Base-by-base conservation (phyloP, 768 basidiomycete species). In the Lactarius tabidus region DNA sequence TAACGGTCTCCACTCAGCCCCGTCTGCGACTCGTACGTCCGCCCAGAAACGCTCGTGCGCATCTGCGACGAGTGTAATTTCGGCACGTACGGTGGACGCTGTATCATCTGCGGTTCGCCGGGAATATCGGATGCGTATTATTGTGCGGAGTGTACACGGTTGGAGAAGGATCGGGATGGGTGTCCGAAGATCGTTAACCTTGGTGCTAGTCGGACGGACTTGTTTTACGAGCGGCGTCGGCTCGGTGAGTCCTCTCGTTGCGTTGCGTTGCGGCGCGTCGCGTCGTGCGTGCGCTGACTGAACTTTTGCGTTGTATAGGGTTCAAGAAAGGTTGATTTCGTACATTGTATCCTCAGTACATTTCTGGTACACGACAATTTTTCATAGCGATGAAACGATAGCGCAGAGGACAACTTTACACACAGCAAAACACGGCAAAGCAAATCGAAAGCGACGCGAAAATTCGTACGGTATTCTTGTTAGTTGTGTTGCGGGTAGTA, bases 21-120 rank as follows among this genome's bases (percentile, higher is more conserved):
- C 10, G 93, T 98, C 53, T 99, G 96, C 80, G 96, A 99, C 80
- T 98, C 96, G 63, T 98, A 98, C 78, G 97, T 99, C 68, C 86
- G 97, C 71, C 97, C 97, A 71, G 95, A 96, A 78, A 98, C 96
- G 28, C 84, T 98, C 69, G 97, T 98, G 64, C 86, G 96, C 68
- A 98, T 98, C 70, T 99, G 97, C 76, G 97, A 99, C 75, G 97
- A 99, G 80, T 99, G 97, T 78, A 98, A 98, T 77, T 99, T 98
- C 79, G 93, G 95, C 70, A 96, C 94, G 53, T 97, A 97, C 74
- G 95, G 97, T 28, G 96, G 96, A 57, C 84, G 95, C 69, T 99
- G 97, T 75, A 98, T 98, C 77, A 97, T 98, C 67, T 99, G 97
- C 71, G 93, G 95, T 57, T 88, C 94, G 52, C 94, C 93, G 71